Base-by-base conservation (phyloP, 331 rosid genomes). In the Quercus tomentella region DNA sequence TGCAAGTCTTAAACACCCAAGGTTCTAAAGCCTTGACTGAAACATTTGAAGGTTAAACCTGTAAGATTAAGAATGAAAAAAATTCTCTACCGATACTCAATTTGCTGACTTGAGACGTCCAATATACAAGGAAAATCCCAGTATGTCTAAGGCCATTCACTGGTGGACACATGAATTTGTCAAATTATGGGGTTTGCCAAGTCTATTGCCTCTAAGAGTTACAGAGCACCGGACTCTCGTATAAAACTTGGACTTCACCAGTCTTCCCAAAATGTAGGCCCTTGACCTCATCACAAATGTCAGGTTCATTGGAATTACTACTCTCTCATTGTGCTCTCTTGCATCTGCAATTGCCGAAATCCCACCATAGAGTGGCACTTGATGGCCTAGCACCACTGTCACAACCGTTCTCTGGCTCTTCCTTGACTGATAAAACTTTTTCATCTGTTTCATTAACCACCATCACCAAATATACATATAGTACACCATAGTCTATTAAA, bases 311-410 rank as follows among this genome's bases (percentile, higher is more conserved):
- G 97, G 94, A 68, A 95, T 78, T 1, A 82, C 89, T 20, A 89
- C 77, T 56, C 5, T 84, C 14, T 86, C 74, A 22, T 56, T 74
- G 16, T 78, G 79, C 31, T 85, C 82, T 58, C 80, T 72, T 1
- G 74, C 84, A 10, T 75, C 81, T 0, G 76, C 86, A n/a, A 91
- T 81, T 20, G 33, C 90, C 0, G 97, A 74, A 5, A 93, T 78
- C 3, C 96, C 97, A 2, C 99, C 99, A 35, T 95, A 93, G 31
- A 95, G 88, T 33, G 98, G 92, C 62, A 95, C 84, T 73, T 95
- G 98, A 70, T 86, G 68, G 22, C 93, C 97, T 3, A 7, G 62
- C 61, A 93, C 98, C 70, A 83, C 80, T 4, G 92, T 92, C 33
- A 51, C 71, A 56, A 83, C 5, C 70, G 66, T 84, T 69, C 90